These are phyloP conservation scores for Cladosporium sp. DNA, from an alignment of 2,329 filamentous ascomycete species.

Conservation along the genomic window DNA sequence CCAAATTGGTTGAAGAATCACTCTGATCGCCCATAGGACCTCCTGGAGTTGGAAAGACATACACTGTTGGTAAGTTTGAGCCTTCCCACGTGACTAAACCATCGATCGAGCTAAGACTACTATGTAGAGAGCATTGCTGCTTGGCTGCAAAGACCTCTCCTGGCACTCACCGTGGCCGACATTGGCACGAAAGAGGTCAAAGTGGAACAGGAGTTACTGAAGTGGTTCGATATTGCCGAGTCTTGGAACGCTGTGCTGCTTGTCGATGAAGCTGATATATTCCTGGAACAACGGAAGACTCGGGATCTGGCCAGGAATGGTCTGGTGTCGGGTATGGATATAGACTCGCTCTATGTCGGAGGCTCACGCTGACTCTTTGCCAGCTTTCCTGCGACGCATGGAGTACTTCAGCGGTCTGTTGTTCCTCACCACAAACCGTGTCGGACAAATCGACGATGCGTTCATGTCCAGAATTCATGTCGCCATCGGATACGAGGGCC, in stretches of 20 bases:
- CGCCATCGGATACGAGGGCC: conserved; percentile 16
- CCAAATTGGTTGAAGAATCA: too few relatives aligned
- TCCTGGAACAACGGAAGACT: conserved; percentile 46
- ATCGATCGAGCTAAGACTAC: too few relatives aligned
- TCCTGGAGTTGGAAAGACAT: conserved; percentile 31
- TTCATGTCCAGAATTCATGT: conserved; percentile 32
- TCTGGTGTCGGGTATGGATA: conserved; percentile 29
- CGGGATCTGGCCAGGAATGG: conserved; percentile 28
- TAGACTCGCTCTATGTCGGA: background rate
- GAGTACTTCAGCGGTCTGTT: conserved; percentile 37
- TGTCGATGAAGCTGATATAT: conserved; percentile 56
- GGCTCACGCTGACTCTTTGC: background rate
- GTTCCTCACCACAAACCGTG: conserved; percentile 34
- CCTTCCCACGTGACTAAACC: too few relatives aligned
- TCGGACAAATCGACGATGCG: conserved; percentile 29
- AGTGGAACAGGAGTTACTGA: conserved; percentile 14
- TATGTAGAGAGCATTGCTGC: conserved; percentile 25
- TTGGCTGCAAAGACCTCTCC: conserved; percentile 36
- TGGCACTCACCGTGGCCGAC: conserved; percentile 22
- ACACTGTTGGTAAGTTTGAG: conserved; percentile 12
- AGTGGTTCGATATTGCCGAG: conserved; percentile 40
- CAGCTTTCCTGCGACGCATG: conserved; percentile 31
- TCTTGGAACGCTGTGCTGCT: conserved; percentile 50
- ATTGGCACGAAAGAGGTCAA: conserved; percentile 15
- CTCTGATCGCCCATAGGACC: background rate